Base-by-base conservation (phyloP, 345 rosid genomes). In the Dovyalis caffra region DNA sequence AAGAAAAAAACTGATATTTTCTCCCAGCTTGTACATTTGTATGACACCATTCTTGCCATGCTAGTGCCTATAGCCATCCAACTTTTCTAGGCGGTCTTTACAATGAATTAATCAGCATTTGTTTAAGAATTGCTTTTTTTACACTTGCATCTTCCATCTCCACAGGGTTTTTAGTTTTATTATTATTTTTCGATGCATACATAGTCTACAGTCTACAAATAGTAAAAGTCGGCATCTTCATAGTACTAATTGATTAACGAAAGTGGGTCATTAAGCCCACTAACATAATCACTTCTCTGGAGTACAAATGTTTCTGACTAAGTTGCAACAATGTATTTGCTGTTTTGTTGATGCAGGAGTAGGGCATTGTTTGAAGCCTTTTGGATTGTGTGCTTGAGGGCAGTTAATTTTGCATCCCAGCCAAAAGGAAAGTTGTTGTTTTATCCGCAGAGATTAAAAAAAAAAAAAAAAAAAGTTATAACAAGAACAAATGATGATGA, bases 401-500 rank as follows among this genome's bases (percentile, higher is more conserved):
- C 8, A 6, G 32, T 31, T 29, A 6, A 14, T 63, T 16, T 51
- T 56, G 5, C 28, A 56, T 23, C 61, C 61, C 61, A 23, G 26
- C 25, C 26, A 56, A 23, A 23, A n/a, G n/a, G 61, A 3, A 23
- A 56, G n/a, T 5, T 23, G n/a, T 14, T n/a, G 25, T 23, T 25
- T n/a, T 56, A 23, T 56, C 61, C 61, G n/a, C 2, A 56, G 61
- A 28, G 61, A 56, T 47, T 4, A 9, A 25, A 1, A 29, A 61
- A 28, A 14, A 29, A 29, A 43, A n/a, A 45, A 16, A n/a, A 67
- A 34, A n/a, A 11, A 12, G n/a, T 28, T 70, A 6, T 64, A 3
- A 20, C 56, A 32, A 33, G 20, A 33, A 63, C 23, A 68, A 45
- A 89, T 85, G 90, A 87, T 87, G 89, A 87, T 87, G 89, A 64